Conservation (phyloP, 331 rosid species). For the Acacia pycnantha region DNA sequence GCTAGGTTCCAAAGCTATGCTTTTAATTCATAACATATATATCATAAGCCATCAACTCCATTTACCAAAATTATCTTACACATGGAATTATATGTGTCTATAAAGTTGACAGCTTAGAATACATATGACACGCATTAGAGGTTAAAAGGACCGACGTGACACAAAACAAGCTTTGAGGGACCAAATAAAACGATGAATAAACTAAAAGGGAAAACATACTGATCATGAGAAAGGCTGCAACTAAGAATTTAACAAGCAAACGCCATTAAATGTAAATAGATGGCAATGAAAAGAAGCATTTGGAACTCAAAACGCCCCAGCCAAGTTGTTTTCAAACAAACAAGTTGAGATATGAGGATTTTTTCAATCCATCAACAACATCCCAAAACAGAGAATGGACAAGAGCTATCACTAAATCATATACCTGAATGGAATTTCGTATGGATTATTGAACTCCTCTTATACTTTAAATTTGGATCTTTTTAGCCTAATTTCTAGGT, state of each 20-base stretch:
- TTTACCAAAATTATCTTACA: not conserved
- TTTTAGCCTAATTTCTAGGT: too few species aligned
- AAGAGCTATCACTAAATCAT: too few species aligned
- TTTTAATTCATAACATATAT: not conserved
- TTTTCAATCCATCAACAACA: not conserved
- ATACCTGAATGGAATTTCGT: too few species aligned
- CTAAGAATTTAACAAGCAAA: not conserved
- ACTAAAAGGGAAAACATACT: not conserved
- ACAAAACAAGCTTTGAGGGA: not conserved
- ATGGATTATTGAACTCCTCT: too few species aligned
- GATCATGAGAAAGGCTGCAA: not conserved
- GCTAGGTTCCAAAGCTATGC: not conserved
- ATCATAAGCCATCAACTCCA: not conserved
- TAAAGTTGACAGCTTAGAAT: not conserved
- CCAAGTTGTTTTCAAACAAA: not conserved
- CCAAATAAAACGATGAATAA: not conserved
- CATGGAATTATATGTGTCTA: not conserved
- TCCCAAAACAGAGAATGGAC: too few species aligned
- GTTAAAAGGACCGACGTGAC: not conserved
- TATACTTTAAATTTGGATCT: too few species aligned
- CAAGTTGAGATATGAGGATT: not conserved
- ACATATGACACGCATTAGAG: not conserved
- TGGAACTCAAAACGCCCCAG: conserved; percentile 8
- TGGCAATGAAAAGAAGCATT: conserved; percentile 12
- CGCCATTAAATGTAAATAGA: not conserved